Conservation (phyloP, 148 eudicot genomes). For the Heliosperma pusillum region DNA sequence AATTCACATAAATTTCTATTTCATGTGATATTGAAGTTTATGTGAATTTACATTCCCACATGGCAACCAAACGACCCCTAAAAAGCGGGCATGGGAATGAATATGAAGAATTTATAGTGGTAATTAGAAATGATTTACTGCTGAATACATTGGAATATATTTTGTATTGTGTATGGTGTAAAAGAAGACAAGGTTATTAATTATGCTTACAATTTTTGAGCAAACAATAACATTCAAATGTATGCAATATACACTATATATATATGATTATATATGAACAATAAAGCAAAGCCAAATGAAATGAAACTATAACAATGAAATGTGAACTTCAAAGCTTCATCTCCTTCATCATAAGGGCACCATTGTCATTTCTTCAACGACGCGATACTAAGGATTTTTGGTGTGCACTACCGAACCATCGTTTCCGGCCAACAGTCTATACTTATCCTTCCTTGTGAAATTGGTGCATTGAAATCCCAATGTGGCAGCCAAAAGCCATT, state of each 20-base stretch:
- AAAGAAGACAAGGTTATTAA: background rate
- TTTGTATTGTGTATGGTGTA: background rate
- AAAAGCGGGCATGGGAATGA: no score
- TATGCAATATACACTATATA: background rate
- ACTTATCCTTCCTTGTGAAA: conserved; percentile 36
- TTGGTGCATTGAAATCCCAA: conserved; percentile 36
- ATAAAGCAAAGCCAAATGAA: background rate
- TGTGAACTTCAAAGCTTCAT: background rate
- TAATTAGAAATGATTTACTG: background rate
- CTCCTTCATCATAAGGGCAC: background rate
- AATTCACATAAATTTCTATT: no score
- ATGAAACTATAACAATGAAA: background rate
- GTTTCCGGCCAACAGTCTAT: conserved; percentile 28
- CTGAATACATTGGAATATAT: background rate
- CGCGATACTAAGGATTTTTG: background rate
- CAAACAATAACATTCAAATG: background rate
- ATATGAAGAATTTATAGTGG: background rate
- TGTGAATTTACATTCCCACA: no score
- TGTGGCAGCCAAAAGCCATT: conserved; percentile 29
- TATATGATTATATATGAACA: no score
- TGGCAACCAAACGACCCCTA: no score
- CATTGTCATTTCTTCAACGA: background rate
- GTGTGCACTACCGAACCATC: conserved; percentile 7
- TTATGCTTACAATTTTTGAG: conserved; percentile 2
- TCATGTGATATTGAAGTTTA: no score